Evolutionary conservation across 352 stramenopile genomes (phyloP).

Genomic region (Achlya hypogyna): DNA sequence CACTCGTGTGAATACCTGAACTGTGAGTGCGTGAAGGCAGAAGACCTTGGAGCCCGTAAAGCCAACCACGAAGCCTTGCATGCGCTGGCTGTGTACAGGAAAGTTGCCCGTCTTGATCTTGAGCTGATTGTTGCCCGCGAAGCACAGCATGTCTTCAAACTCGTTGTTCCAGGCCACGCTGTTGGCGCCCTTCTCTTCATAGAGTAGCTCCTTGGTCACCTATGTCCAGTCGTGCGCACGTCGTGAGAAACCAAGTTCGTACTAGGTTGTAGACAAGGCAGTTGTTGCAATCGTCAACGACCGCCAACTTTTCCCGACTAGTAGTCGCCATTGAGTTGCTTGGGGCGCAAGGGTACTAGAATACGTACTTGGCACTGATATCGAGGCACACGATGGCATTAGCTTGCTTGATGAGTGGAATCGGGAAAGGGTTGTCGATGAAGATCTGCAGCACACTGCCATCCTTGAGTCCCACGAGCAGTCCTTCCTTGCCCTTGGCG

Average conservation of each 20-base stretch:
- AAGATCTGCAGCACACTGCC: slow-evolving; percentile 89
- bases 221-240: too few species aligned
- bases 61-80: slow-evolving; percentile 88
- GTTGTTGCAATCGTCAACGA: slow-evolving; percentile 85
- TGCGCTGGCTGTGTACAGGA: slow-evolving; percentile 80
- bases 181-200: slow-evolving; percentile 76
- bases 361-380: slow-evolving; percentile 69
- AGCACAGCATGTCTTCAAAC: slow-evolving; percentile 92
- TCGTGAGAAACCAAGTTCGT: too few species aligned
- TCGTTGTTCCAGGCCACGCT: slow-evolving; percentile 92
- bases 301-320: slow-evolving; percentile 81
- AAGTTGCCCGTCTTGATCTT: slow-evolving; percentile 88
- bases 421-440: slow-evolving; percentile 92
- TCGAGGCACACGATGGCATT: slow-evolving; percentile 84
- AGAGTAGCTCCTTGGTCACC: slow-evolving; percentile 82
- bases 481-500: slow-evolving; percentile 76
- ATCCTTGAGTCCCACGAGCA: slow-evolving; percentile 90
- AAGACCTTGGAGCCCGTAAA: slow-evolving; percentile 91
- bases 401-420: slow-evolving; percentile 84
- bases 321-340: not conserved
- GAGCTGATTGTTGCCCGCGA: slow-evolving; percentile 77
- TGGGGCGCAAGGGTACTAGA: not conserved
- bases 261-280: slow-evolving; percentile 87
- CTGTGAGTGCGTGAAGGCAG: slow-evolving; percentile 72
- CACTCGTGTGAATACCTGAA: slow-evolving; percentile 28